phyloP scores from a whole-genome alignment of 2,329 filamentous ascomycete genomes.

The Ophiosphaerella herpotricha region DNA sequence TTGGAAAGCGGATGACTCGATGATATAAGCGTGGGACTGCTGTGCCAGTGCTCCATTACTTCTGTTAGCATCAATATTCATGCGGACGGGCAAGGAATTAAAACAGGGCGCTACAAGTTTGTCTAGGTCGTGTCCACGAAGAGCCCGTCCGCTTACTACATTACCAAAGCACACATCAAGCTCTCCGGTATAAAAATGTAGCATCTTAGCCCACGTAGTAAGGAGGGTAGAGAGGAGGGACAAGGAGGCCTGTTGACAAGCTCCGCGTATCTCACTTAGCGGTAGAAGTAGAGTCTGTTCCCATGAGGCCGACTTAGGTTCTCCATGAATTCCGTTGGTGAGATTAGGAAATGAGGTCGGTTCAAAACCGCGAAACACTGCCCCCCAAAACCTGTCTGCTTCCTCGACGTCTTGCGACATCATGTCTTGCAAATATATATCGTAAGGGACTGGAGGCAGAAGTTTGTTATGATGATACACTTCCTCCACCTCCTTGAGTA shows the following conservation, averaged over 20 bases:
- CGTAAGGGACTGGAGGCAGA: constrained; percentile 59
- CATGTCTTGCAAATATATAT: constrained; percentile 66
- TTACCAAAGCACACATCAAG: constrained; percentile 85
- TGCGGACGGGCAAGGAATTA: constrained; percentile 79
- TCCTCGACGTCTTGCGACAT: constrained; percentile 53
- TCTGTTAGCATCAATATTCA: constrained; percentile 54
- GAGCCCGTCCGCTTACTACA: constrained; percentile 76
- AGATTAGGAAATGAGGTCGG: constrained; percentile 50
- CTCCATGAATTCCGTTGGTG: constrained; percentile 13
- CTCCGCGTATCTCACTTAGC: constrained; percentile 23
- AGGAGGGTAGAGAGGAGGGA: constrained; percentile 70
- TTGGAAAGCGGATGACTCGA: constrained; percentile 68
- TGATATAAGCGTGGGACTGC: constrained; percentile 65
- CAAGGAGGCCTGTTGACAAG: constrained; percentile 30
- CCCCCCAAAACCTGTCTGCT: constrained; percentile 69
- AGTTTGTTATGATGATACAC: constrained; percentile 57
- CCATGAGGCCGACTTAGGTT: background rate
- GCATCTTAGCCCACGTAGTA: constrained; percentile 70
- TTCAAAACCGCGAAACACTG: constrained; percentile 59
- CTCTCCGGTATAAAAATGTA: constrained; percentile 61
- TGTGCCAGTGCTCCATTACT: constrained; percentile 64
- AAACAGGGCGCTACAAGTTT: constrained; percentile 86
- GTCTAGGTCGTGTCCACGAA: constrained; percentile 68
- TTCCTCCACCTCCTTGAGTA: constrained; percentile 73
- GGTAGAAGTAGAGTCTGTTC: constrained; percentile 15